Conservation (phyloP, 176 grass and related monocot genomes). For the Chrysopogon serrulatus region DNA sequence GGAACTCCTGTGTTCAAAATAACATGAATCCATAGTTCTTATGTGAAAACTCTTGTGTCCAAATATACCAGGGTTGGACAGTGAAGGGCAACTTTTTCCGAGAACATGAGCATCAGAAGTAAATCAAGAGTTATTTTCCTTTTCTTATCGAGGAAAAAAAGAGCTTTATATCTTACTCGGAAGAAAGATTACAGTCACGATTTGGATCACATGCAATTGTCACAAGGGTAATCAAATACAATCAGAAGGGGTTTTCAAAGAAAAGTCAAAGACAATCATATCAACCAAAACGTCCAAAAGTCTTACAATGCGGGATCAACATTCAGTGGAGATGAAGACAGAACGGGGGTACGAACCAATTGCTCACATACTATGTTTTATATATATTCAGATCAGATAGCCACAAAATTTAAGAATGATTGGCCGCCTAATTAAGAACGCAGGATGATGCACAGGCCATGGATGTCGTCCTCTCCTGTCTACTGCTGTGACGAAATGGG, state of each 20-base stretch:
- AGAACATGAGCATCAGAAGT: neutral
- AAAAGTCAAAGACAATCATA: neutral
- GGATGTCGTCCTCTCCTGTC: neutral
- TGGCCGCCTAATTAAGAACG: neutral
- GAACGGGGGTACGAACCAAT: neutral
- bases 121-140: neutral
- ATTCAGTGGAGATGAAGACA: neutral
- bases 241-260: no score
- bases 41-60: no score
- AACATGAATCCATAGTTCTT: no score
- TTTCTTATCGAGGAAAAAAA: neutral
- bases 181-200: no score
- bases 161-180: neutral
- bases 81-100: no score
- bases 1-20: neutral
- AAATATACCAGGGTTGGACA: neutral
- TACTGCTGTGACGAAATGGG: neutral
- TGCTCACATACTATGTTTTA: neutral
- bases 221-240: no score
- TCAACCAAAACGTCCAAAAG: neutral
- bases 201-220: neutral
- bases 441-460: neutral
- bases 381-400: slow-evolving; percentile 7
- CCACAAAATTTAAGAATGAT: slow-evolving; percentile 3
- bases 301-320: neutral